Conservation (phyloP, 2,329 filamentous ascomycete genomes). For the Lojkania enalia region DNA sequence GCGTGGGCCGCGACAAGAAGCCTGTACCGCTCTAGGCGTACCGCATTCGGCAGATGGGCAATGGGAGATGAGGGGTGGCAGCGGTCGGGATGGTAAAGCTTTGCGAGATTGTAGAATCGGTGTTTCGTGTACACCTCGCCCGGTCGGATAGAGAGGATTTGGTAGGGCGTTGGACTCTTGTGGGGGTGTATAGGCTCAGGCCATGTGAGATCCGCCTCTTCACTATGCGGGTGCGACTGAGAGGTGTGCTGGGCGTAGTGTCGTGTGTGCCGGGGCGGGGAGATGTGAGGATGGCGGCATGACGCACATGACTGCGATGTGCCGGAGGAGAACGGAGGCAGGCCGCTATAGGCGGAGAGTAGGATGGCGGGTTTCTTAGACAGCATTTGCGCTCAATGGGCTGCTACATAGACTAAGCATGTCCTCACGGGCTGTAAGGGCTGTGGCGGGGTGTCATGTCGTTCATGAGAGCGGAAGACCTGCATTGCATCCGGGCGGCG, state of each 20-base stretch:
- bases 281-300: constrained; percentile 46
- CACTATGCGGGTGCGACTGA: constrained; percentile 15
- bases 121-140: constrained; percentile 76
- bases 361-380: constrained; percentile 41
- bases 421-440: constrained; percentile 19
- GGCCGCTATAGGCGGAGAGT: constrained; percentile 30
- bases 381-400: constrained; percentile 41
- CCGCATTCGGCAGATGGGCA: constrained; percentile 57
- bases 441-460: too few species aligned
- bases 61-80: constrained; percentile 40
- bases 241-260: constrained; percentile 34
- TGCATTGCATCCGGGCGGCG: too few species aligned
- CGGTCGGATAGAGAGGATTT: constrained; percentile 71
- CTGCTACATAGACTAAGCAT: constrained; percentile 26
- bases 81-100: constrained; percentile 91
- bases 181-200: constrained; percentile 42
- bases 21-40: constrained; percentile 84
- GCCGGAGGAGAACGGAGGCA: constrained; percentile 25
- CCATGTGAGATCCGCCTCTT: constrained; percentile 34
- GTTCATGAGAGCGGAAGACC: too few species aligned
- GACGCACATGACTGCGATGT: constrained; percentile 44
- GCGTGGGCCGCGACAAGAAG: constrained; percentile 86
- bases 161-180: constrained; percentile 76
- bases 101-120: constrained; percentile 88
- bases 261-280: constrained; percentile 30